A percentile compares a stretch with the other conserved stretches of the same genome.
Conservation (phyloP, 2,329 filamentous ascomycete species). For the Claviceps fusiformis region DNA sequence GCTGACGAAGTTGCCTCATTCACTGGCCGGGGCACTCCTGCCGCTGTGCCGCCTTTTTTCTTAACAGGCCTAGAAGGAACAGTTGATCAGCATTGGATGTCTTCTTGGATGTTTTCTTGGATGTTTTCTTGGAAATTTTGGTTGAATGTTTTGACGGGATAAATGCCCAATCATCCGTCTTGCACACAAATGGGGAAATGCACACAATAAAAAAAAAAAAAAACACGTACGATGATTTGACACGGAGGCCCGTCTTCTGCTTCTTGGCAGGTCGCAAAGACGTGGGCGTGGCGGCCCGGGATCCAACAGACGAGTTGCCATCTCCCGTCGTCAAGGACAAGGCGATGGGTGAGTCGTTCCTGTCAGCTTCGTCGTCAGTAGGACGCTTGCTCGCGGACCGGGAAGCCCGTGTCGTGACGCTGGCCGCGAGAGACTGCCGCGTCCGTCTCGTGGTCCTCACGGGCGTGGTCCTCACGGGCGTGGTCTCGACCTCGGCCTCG, state of each 20-base stretch:
- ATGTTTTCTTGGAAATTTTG: not conserved
- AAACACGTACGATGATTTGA: constrained; percentile 54
- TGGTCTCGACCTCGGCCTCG: constrained; percentile 12
- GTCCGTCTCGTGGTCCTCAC: constrained; percentile 20
- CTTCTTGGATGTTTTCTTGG: not conserved
- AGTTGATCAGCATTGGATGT: not conserved
- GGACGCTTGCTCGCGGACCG: constrained; percentile 39
- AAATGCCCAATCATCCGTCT: too few species aligned
- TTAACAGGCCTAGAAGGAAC: constrained; percentile 49
- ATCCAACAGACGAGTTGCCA: constrained; percentile 32
- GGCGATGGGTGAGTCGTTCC: constrained; percentile 37
- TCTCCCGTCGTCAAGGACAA: constrained; percentile 33
- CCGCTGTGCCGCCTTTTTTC: constrained; percentile 55
- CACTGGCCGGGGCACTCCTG: constrained; percentile 52
- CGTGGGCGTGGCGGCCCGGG: constrained; percentile 47
- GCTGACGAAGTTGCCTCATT: constrained; percentile 51
- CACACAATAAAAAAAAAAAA: not conserved
- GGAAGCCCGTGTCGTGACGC: constrained; percentile 28
- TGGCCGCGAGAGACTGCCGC: constrained; percentile 21
- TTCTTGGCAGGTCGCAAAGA: constrained; percentile 44
- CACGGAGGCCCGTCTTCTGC: constrained; percentile 45
- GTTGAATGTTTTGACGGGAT: too few species aligned
- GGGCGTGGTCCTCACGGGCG: constrained; percentile 21
- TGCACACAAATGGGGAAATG: not conserved
- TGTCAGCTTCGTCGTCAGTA: constrained; percentile 38